Conservation (phyloP, 768 basidiomycete species). For the Lepiota brunneoincarnata region DNA sequence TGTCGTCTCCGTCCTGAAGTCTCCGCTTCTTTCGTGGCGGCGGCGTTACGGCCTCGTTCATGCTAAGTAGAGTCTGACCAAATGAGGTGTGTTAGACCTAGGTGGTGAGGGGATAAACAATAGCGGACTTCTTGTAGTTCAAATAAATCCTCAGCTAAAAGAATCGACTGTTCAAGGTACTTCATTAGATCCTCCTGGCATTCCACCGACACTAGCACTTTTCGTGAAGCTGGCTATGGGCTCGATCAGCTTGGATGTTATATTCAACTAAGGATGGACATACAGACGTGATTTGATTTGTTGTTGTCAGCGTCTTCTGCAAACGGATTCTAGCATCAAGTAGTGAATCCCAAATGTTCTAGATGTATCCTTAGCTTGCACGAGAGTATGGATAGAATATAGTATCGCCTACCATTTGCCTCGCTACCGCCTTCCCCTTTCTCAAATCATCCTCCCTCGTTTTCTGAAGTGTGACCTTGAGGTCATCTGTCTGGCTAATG, state of each 20-base stretch:
- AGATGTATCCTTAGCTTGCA: background rate
- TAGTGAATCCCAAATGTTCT: slow-evolving; percentile 85
- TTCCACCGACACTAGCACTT: slow-evolving; percentile 34
- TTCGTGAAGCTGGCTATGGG: slow-evolving; percentile 31
- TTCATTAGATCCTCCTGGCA: slow-evolving; percentile 44
- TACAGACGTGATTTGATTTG: slow-evolving; percentile 67
- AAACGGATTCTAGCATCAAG: slow-evolving; percentile 90
- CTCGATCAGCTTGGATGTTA: slow-evolving; percentile 10
- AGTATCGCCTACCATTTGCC: slow-evolving; percentile 67
- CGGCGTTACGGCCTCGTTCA: slow-evolving; percentile 43
- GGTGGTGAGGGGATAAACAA: background rate
- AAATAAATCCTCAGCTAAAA: slow-evolving; percentile 65
- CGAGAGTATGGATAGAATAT: background rate
- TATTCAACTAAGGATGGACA: slow-evolving; percentile 20
- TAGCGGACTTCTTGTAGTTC: slow-evolving; percentile 61
- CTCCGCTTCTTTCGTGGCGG: slow-evolving; percentile 61
- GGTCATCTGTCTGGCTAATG: slow-evolving; percentile 32
- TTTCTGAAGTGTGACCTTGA: slow-evolving; percentile 51
- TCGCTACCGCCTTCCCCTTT: slow-evolving; percentile 83
- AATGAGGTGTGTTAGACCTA: background rate
- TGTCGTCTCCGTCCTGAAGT: slow-evolving; percentile 29
- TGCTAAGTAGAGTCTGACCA: slow-evolving; percentile 40
- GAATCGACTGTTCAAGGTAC: slow-evolving; percentile 58
- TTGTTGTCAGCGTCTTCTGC: slow-evolving; percentile 72
- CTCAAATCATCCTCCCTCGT: slow-evolving; percentile 65